phyloP scores from a whole-genome alignment of 306 rosid genomes.

The Corylus heterophylla region DNA sequence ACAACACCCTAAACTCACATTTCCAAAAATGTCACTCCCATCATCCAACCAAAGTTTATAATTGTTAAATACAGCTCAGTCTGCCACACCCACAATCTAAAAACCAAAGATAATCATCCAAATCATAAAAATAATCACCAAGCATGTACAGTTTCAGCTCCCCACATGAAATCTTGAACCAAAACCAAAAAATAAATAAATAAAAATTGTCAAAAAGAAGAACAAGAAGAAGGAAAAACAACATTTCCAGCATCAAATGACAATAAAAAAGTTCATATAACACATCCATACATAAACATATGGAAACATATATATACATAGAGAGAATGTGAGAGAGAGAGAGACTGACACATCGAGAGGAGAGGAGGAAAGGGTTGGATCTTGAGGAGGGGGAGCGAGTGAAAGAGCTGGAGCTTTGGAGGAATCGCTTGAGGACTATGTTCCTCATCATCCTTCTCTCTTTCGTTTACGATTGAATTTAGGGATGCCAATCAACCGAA shows the following conservation, averaged over 20 bases:
- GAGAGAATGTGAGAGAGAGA: neutral
- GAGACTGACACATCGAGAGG: constrained; percentile 17
- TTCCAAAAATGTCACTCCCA: neutral
- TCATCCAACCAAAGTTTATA: neutral
- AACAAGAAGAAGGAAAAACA: neutral
- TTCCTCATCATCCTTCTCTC: constrained; percentile 6
- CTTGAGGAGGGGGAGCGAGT: neutral
- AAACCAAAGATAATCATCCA: neutral
- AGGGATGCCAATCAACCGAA: neutral
- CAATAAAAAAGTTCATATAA: neutral
- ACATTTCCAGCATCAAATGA: neutral
- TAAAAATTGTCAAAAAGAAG: no score
- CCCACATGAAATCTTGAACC: neutral
- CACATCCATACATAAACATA: neutral
- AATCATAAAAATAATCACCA: neutral
- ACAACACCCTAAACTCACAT: neutral
- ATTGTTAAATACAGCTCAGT: no score
- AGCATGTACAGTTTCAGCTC: neutral
- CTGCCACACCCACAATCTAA: neutral
- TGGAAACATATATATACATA: neutral
- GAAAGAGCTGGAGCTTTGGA: neutral
- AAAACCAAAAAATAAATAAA: neutral
- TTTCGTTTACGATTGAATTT: neutral
- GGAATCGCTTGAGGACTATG: neutral
- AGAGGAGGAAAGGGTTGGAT: neutral